These are phyloP conservation scores for Leccinellum luteum DNA, from an alignment of 768 basidiomycete genomes.

Conservation along the genomic window DNA sequence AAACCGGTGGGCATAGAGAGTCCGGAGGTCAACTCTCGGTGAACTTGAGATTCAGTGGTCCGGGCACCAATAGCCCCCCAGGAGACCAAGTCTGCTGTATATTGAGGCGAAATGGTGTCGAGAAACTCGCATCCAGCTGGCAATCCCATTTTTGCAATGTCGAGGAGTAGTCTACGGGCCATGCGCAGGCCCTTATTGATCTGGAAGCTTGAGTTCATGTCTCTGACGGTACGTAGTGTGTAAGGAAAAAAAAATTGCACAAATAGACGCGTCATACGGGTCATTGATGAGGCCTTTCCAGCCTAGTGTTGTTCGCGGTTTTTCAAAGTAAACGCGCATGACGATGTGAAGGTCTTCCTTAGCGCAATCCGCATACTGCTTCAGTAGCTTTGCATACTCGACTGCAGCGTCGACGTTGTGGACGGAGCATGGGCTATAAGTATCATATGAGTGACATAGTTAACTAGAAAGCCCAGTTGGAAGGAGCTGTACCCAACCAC, in stretches of 20 bases:
- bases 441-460: constrained; percentile 4
- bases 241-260: constrained; percentile 2
- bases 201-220: constrained; percentile 88
- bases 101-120: constrained; percentile 76
- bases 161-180: constrained; percentile 82
- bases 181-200: constrained; percentile 95
- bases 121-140: constrained; percentile 98
- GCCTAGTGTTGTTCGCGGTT: constrained; percentile 92
- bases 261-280: constrained; percentile 41
- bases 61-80: constrained; percentile 98
- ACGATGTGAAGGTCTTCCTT: constrained; percentile 89
- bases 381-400: constrained; percentile 81
- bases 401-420: constrained; percentile 84
- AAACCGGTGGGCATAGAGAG: constrained; percentile 97
- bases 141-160: constrained; percentile 86
- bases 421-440: constrained; percentile 83
- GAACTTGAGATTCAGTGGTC: constrained; percentile 91
- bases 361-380: constrained; percentile 73
- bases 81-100: constrained; percentile 87
- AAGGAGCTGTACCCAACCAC: constrained; percentile 69
- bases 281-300: constrained; percentile 99
- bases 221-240: constrained; percentile 25
- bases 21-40: constrained; percentile 82
- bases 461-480: background rate
- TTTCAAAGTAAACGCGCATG: constrained; percentile 99